Conservation (phyloP, 345 rosid genomes). For the Odontarrhena argentea region DNA sequence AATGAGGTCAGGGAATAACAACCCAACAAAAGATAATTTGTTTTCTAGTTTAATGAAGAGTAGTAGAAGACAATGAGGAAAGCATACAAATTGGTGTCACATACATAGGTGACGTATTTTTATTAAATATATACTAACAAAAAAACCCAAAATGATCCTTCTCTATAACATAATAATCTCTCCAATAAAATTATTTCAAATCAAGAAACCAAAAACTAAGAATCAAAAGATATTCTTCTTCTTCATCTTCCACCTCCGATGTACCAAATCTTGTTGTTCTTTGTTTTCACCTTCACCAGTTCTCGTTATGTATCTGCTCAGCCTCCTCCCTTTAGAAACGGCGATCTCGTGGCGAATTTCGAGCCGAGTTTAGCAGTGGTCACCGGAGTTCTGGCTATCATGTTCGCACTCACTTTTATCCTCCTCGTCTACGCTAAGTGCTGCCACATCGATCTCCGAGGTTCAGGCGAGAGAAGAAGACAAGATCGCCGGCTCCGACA, state of each 20-base stretch:
- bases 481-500: constrained; percentile 22
- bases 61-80: constrained; percentile 25
- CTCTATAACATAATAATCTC: constrained; percentile 14
- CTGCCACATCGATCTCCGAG: constrained; percentile 52
- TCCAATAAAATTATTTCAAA: constrained; percentile 4
- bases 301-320: constrained; percentile 43
- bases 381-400: constrained; percentile 64
- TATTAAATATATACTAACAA: constrained; percentile 1
- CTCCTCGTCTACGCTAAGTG: constrained; percentile 71
- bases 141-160: background rate
- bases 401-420: constrained; percentile 66
- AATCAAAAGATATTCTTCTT: constrained; percentile 16
- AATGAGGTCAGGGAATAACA: constrained; percentile 33
- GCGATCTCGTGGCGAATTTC: constrained; percentile 47
- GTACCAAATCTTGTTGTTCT: constrained; percentile 35
- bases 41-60: constrained; percentile 15
- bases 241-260: constrained; percentile 16
- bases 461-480: constrained; percentile 30
- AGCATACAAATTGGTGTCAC: constrained; percentile 39
- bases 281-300: constrained; percentile 12
- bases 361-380: constrained; percentile 88
- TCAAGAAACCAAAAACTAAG: constrained; percentile 8
- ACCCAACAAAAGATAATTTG: constrained; percentile 26
- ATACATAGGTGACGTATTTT: constrained; percentile 21
- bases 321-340: constrained; percentile 38